phyloP scores from a whole-genome alignment of 495 filamentous ascomycete species.

The Chaetomium fimeti region DNA sequence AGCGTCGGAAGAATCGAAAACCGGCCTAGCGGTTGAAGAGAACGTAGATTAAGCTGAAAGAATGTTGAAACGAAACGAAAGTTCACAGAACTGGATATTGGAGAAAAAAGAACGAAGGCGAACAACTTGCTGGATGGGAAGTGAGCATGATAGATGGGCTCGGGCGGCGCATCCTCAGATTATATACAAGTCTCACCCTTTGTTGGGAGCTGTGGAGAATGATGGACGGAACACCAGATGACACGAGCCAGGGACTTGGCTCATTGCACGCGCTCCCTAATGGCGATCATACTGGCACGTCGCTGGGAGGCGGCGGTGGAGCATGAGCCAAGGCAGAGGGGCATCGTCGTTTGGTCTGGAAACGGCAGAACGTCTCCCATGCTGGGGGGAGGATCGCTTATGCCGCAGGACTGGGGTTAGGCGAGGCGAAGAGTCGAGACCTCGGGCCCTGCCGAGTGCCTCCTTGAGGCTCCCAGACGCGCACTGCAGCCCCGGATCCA shows the following conservation, averaged over 20 bases:
- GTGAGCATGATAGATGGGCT: constrained; percentile 28
- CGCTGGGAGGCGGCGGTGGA: constrained; percentile 21
- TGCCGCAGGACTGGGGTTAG: constrained; percentile 25
- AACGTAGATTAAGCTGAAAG: constrained; percentile 40
- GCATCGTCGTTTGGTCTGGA: constrained; percentile 12
- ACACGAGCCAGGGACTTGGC: constrained; percentile 22
- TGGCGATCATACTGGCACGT: constrained; percentile 38
- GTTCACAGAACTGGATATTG: constrained; percentile 52
- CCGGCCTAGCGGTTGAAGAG: constrained; percentile 42
- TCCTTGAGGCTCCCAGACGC: constrained; percentile 32
- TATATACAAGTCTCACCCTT: constrained; percentile 30
- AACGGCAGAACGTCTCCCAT: constrained; percentile 11
- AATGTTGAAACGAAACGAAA: constrained; percentile 44
- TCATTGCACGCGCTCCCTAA: constrained; percentile 30
- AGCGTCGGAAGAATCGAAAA: constrained; percentile 36
- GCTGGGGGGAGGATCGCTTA: constrained; percentile 28
- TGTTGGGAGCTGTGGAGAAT: constrained; percentile 12
- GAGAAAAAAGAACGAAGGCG: constrained; percentile 30
- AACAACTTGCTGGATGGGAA: constrained; percentile 37
- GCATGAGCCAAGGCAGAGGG: constrained; percentile 23
- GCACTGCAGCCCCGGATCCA: constrained; percentile 17
- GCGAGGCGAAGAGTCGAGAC: constrained; percentile 22
- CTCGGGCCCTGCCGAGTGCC: constrained; percentile 11
- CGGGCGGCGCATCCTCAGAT: constrained; percentile 20
- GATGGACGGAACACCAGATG: constrained; percentile 27